Evolutionary conservation across 2,329 filamentous ascomycete genomes (phyloP), one percentile per base, ranked within the genome.

Genomic region (Akanthomyces dipterigenus): DNA sequence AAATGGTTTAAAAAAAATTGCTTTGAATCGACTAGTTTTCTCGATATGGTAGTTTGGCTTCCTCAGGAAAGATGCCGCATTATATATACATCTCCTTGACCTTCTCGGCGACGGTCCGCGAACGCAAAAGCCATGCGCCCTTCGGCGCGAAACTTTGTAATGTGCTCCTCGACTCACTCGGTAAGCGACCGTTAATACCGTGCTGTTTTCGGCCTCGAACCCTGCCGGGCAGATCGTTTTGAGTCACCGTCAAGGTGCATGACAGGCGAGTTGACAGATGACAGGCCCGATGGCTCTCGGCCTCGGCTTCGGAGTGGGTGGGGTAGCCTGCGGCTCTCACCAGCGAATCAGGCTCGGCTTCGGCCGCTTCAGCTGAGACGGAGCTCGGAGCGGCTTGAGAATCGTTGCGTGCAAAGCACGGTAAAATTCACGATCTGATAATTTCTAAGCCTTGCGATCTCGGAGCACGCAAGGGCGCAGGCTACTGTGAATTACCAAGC

Each of bases 301-400:
- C 56, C 43, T 59, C 56, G 56, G 56, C 56, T 51, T 59, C 56
- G 56, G 56, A 59, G 24, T 59, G 14, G 14, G 56, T 43, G 56
- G 56, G 56, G 45, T 12, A 4, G 18, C 18, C 2, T 16, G 51
- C 38, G 16, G 38, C 11, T 20, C 40, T 11, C 34, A 20, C 20
- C 22, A 46, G 40, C 42, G n/a, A 45, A 56, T 46, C 24, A 48
- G n/a, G 46, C 48, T 45, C 56, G 24, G 34, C 20, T n/a, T 28
- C 22, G 46, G 56, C 46, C 9, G 46, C 56, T 38, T 36, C 36
- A 50, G 45, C 36, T 50, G 36, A 34, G 36, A 38, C 55, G 55
- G 55, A 26, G 43, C 55, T 57, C 55, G 55, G 55, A 1, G 43
- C 55, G 31, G 45, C 43, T 28, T 48, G 11, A 24, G 3, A 26